These are phyloP conservation scores for Malania oleifera DNA, from an alignment of 164 flowering plant species.

Conservation along the genomic window DNA sequence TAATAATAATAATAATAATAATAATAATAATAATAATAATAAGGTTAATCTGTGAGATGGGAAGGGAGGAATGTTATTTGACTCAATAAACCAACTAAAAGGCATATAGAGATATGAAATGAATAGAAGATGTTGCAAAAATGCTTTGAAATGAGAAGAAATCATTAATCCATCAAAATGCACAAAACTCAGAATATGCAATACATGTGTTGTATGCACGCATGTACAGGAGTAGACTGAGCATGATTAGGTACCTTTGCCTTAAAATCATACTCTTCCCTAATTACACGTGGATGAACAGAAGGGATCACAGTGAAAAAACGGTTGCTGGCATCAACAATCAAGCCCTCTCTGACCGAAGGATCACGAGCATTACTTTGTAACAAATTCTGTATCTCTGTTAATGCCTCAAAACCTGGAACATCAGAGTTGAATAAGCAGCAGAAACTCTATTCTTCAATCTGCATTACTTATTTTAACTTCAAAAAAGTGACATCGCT, in stretches of 20 bases:
- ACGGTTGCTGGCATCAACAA: constrained; percentile 88
- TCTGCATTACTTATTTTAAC: not conserved
- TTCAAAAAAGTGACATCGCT: not conserved
- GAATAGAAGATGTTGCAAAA: too few species aligned
- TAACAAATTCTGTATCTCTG: constrained; percentile 82
- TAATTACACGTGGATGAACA: constrained; percentile 86
- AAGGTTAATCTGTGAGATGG: too few species aligned
- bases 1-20: too few species aligned
- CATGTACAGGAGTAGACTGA: too few species aligned
- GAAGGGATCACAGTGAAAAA: constrained; percentile 96
- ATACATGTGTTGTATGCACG: too few species aligned
- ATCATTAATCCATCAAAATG: too few species aligned
- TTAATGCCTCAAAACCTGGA: constrained; percentile 93
- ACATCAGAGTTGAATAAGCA: not conserved
- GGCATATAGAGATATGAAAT: too few species aligned
- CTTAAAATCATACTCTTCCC: constrained; percentile 75
- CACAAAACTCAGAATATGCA: too few species aligned
- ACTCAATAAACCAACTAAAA: too few species aligned
- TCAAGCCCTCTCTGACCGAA: constrained; percentile 64
- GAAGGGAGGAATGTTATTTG: too few species aligned
- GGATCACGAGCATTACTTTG: constrained; percentile 28
- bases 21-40: too few species aligned
- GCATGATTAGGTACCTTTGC: constrained; percentile 72
- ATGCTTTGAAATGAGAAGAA: too few species aligned
- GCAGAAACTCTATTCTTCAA: not conserved